These are phyloP conservation scores for Colletotrichum acutatum DNA, from an alignment of 2,329 filamentous ascomycete species.

Conservation along the genomic window DNA sequence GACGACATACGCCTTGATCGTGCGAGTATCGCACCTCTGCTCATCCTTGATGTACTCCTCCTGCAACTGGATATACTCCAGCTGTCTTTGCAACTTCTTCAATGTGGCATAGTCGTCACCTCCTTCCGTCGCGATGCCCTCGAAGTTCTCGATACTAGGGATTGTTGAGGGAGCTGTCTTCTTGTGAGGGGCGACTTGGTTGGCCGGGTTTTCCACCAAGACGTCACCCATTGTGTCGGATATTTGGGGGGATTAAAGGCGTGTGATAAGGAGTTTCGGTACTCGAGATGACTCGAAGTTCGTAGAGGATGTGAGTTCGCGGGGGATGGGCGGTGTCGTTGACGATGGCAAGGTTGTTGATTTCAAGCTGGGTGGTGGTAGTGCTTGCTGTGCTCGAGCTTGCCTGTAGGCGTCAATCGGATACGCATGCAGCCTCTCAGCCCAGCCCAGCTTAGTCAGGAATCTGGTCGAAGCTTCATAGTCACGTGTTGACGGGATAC, in stretches of 20 bases:
- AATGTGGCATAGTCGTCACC: constrained; percentile 94
- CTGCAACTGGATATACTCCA: constrained; percentile 97
- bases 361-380: neutral
- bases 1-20: neutral
- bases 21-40: constrained; percentile 72
- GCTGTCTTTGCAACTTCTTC: constrained; percentile 95
- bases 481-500: neutral
- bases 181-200: constrained; percentile 80
- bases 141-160: constrained; percentile 89
- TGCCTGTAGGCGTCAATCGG: constrained; percentile 37
- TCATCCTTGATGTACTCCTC: constrained; percentile 99
- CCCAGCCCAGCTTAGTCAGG: constrained; percentile 35
- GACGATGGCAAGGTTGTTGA: constrained; percentile 23
- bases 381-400: constrained; percentile 20
- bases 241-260: neutral
- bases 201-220: constrained; percentile 83
- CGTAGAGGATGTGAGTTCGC: neutral
- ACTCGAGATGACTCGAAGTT: neutral
- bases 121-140: constrained; percentile 82
- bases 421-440: constrained; percentile 37
- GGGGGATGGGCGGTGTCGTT: constrained; percentile 5
- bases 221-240: constrained; percentile 81
- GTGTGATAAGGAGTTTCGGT: neutral
- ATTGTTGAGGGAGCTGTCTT: constrained; percentile 84
- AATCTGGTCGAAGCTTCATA: neutral